Evolutionary conservation across 345 rosid species (phyloP).

Genomic region (Populus ilicifolia): DNA sequence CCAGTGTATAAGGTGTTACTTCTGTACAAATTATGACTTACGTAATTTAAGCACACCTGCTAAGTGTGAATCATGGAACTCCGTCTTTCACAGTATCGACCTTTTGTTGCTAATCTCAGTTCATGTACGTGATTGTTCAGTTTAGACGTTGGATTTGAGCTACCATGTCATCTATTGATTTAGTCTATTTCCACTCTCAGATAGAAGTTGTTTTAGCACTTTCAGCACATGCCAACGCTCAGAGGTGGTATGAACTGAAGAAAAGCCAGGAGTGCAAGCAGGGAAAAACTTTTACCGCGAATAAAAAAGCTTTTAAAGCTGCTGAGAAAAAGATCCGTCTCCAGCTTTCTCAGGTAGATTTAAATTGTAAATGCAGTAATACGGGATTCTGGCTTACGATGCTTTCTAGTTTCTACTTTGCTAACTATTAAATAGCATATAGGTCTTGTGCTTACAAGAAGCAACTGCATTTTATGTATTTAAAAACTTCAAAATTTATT

Average conservation of each 20-base stretch:
- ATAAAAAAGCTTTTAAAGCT: conserved; percentile 93
- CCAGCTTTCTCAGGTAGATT: conserved; percentile 82
- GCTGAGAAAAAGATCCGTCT: conserved; percentile 93
- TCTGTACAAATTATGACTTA: conserved; percentile 4
- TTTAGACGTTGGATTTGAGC: not conserved
- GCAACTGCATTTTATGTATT: not conserved
- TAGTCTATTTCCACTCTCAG: conserved; percentile 28
- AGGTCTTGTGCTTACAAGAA: not conserved
- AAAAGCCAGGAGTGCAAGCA: conserved; percentile 92
- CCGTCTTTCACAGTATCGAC: not conserved
- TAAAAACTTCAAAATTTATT: not conserved
- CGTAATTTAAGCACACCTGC: not conserved
- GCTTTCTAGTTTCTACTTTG: not conserved
- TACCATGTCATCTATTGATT: not conserved
- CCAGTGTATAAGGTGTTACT: conserved; percentile 84
- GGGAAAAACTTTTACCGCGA: conserved; percentile 89
- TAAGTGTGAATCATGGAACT: not conserved
- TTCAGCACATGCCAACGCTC: conserved; percentile 94
- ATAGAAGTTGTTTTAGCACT: conserved; percentile 95
- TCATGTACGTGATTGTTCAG: not conserved
- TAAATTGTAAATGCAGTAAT: conserved; percentile 1
- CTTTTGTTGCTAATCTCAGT: not conserved
- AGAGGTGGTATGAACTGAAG: conserved; percentile 91
- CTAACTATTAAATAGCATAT: not conserved
- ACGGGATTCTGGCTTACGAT: not conserved